Evolutionary conservation across 768 basidiomycete species (phyloP), one percentile per base, ranked within the genome.

Genomic region (Tulasnella sp.): DNA sequence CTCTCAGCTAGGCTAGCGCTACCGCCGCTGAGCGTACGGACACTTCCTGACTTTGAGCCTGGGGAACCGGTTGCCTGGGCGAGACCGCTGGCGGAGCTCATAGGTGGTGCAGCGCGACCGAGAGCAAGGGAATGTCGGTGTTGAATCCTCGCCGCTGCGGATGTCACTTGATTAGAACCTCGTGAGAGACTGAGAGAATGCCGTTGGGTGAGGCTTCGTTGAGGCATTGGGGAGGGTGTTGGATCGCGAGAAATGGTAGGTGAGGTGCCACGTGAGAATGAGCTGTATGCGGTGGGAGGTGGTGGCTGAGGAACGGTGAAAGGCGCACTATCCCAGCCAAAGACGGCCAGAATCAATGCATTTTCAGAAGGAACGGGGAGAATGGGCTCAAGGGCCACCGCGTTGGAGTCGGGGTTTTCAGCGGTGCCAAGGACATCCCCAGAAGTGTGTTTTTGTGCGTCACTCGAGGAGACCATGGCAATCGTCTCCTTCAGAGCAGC

Each of bases 401-500:
- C 5, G 19, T 52, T 36, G 17, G 35, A 17, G 3, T 31, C 49
- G 27, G 21, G 9, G 14, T 50, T 50, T 35, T 23, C 27, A 19
- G 43, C 43, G 43, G 43, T 45, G 43, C 23, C n/a, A 23, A 15
- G 43, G 31, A 29, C 23, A 29, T 45, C 43, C 23, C 31, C 43
- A 45, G 43, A 23, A 21, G 43, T 23, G 31, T 29, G 34, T 52
- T 52, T 34, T 11, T 19, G 49, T 32, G 21, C 49, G 19, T 29
- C 34, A n/a, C 25, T 50, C 23, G 31, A 21, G 31, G 43, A 46
- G 11, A 65, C 62, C 8, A 65, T 64, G 2, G 67, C 63, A 25
- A 86, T 67, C 4, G 77, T 73, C 5, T 76, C 70, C 29, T 69
- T 67, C 31, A 87, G 65, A 6, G 77, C 73, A 35, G 72, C 72